Conservation (phyloP, 352 stramenopile species). For the Globisporangium heterothallicum region DNA sequence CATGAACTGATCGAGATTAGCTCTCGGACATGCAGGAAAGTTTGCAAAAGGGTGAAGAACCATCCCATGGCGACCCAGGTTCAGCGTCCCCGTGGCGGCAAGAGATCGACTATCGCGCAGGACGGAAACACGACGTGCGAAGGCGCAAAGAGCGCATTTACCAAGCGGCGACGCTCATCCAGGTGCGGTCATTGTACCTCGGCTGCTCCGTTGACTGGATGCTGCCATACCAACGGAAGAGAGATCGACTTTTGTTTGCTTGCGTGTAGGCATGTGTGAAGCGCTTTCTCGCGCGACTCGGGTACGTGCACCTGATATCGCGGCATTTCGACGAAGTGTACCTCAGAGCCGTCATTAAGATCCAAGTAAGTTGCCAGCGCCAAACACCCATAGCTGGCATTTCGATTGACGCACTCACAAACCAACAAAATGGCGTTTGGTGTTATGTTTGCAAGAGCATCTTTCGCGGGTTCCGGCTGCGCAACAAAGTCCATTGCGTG, state of each 20-base stretch:
- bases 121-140: slow-evolving; percentile 37
- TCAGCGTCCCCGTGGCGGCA: slow-evolving; percentile 33
- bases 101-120: slow-evolving; percentile 34
- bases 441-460: slow-evolving; percentile 16
- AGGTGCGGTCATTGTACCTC: slow-evolving; percentile 21
- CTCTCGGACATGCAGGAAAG: slow-evolving; percentile 45
- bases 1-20: too few relatives aligned
- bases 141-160: slow-evolving; percentile 33
- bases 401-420: too few relatives aligned
- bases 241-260: too few relatives aligned
- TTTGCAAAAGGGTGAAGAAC: slow-evolving; percentile 14
- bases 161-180: slow-evolving; percentile 35
- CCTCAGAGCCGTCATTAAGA: slow-evolving; percentile 29
- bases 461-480: slow-evolving; percentile 39
- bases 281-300: slow-evolving; percentile 43
- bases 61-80: background rate
- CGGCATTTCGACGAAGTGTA: slow-evolving; percentile 41
- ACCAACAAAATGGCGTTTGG: too few relatives aligned
- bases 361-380: slow-evolving; percentile 50
- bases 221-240: too few relatives aligned
- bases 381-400: too few relatives aligned
- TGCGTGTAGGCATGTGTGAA: slow-evolving; percentile 34
- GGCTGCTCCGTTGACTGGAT: background rate
- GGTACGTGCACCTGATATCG: slow-evolving; percentile 29
- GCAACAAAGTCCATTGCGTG: slow-evolving; percentile 32